Conservation (phyloP, 1,139 yeast species). For the Suhomyces guaymorum region DNA sequence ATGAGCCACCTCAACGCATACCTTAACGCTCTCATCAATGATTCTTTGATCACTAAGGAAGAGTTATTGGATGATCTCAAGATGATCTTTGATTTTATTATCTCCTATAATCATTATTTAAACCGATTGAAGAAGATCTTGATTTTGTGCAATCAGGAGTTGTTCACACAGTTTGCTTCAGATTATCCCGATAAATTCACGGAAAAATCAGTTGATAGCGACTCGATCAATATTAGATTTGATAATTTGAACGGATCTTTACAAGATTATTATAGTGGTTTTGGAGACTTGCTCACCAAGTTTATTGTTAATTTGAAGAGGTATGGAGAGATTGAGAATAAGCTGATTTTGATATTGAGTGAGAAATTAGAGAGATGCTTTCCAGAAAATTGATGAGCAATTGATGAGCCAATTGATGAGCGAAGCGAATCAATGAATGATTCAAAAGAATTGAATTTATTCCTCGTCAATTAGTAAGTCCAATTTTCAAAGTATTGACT, state of each 20-base stretch:
- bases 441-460: too few species aligned
- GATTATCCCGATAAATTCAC: conserved; percentile 44
- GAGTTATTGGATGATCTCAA: conserved; percentile 52
- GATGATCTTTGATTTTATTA: conserved; percentile 46
- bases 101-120: conserved; percentile 58
- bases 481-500: too few species aligned
- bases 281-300: conserved; percentile 54
- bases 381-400: conserved; percentile 23
- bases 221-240: conserved; percentile 42
- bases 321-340: conserved; percentile 65
- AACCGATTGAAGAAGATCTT: conserved; percentile 57
- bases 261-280: conserved; percentile 53
- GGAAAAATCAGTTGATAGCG: conserved; percentile 37
- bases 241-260: conserved; percentile 50
- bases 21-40: conserved; percentile 65
- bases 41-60: conserved; percentile 66
- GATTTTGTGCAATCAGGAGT: conserved; percentile 50
- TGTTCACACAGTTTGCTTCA: conserved; percentile 41
- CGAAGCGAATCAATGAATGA: neutral
- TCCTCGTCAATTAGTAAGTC: too few species aligned
- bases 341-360: conserved; percentile 53
- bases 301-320: conserved; percentile 56
- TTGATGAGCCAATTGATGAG: neutral
- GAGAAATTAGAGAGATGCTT: conserved; percentile 51
- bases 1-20: conserved; percentile 55